Percentiles rank a stretch among this genome's conserved stretches.
Conservation (phyloP, 495 filamentous ascomycete genomes). For the Talaromyces nanjingensis region DNA sequence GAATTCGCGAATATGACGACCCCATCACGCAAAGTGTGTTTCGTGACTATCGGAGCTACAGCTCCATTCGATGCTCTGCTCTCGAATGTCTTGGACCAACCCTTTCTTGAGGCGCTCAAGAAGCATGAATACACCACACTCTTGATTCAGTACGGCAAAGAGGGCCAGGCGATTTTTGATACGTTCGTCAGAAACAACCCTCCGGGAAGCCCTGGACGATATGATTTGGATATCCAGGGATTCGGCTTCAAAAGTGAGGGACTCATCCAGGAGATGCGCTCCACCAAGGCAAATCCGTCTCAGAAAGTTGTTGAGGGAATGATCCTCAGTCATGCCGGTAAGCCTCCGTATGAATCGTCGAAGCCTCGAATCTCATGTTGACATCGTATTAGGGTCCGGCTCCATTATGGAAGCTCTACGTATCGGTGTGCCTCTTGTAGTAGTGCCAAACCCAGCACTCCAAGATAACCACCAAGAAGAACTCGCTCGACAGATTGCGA, state of each 20-base stretch:
- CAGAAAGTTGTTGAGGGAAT: slow-evolving; percentile 36
- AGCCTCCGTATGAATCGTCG: background rate
- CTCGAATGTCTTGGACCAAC: slow-evolving; percentile 49
- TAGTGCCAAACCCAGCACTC: slow-evolving; percentile 76
- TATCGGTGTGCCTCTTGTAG: slow-evolving; percentile 59
- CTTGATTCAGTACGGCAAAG: slow-evolving; percentile 69
- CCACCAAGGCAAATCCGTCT: slow-evolving; percentile 28
- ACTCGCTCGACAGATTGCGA: slow-evolving; percentile 64
- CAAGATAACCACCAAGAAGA: slow-evolving; percentile 92
- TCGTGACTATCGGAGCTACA: slow-evolving; percentile 90
- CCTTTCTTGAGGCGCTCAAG: slow-evolving; percentile 53
- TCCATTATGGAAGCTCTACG: slow-evolving; percentile 79
- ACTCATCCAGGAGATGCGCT: slow-evolving; percentile 48
- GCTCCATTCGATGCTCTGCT: slow-evolving; percentile 72
- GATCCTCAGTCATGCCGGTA: slow-evolving; percentile 89
- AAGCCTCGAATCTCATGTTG: background rate
- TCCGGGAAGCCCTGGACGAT: slow-evolving; percentile 13
- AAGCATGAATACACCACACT: slow-evolving; percentile 55
- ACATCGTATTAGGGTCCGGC: slow-evolving; percentile 59
- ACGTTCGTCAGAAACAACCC: slow-evolving; percentile 17
- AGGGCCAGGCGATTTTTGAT: slow-evolving; percentile 41
- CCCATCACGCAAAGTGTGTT: slow-evolving; percentile 42
- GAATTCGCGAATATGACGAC: slow-evolving; percentile 1
- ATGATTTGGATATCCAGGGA: slow-evolving; percentile 45
- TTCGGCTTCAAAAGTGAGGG: slow-evolving; percentile 61